phyloP scores from a whole-genome alignment of 2,329 filamentous ascomycete genomes.

The Phaeosphaeriaceae sp. region DNA sequence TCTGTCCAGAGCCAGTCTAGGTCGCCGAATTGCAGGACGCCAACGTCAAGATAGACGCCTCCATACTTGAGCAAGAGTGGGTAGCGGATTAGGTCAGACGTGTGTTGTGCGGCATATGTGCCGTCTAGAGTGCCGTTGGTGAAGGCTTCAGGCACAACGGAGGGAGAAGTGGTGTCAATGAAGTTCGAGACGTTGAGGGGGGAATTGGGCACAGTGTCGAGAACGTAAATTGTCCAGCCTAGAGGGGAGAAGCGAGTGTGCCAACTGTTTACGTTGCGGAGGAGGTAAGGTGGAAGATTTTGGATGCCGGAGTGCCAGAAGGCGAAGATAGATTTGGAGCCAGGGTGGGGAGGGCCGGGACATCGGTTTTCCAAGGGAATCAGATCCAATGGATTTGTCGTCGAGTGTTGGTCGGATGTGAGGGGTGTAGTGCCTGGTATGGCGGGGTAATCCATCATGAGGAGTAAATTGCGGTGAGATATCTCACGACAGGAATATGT shows the following conservation, averaged over 20 bases:
- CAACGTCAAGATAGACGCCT: slow-evolving; percentile 65
- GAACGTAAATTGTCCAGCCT: slow-evolving; percentile 62
- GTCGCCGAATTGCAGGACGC: slow-evolving; percentile 64
- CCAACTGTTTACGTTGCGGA: slow-evolving; percentile 63
- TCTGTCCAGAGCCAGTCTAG: slow-evolving; percentile 61
- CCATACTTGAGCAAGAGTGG: slow-evolving; percentile 65
- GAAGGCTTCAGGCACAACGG: slow-evolving; percentile 60
- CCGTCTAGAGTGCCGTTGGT: slow-evolving; percentile 58
- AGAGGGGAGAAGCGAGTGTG: slow-evolving; percentile 59
- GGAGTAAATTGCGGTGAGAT: neutral
- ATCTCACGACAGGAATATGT: neutral
- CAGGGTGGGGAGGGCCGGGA: slow-evolving; percentile 9
- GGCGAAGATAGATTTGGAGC: slow-evolving; percentile 64
- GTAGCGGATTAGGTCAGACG: slow-evolving; percentile 65
- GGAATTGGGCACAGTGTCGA: slow-evolving; percentile 56
- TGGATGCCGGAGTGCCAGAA: slow-evolving; percentile 63
- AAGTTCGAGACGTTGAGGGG: slow-evolving; percentile 58
- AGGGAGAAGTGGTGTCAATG: slow-evolving; percentile 54
- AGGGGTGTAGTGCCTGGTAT: slow-evolving; percentile 18
- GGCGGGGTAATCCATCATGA: slow-evolving; percentile 18
- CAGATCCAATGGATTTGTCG: neutral
- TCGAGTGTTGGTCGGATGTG: neutral
- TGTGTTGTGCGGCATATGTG: slow-evolving; percentile 61
- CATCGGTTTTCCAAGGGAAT: slow-evolving; percentile 8
- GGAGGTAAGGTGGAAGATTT: slow-evolving; percentile 59